Evolutionary conservation across 192 early-diverging fungal species (phyloP).

Genomic region (Coemansia sp.): DNA sequence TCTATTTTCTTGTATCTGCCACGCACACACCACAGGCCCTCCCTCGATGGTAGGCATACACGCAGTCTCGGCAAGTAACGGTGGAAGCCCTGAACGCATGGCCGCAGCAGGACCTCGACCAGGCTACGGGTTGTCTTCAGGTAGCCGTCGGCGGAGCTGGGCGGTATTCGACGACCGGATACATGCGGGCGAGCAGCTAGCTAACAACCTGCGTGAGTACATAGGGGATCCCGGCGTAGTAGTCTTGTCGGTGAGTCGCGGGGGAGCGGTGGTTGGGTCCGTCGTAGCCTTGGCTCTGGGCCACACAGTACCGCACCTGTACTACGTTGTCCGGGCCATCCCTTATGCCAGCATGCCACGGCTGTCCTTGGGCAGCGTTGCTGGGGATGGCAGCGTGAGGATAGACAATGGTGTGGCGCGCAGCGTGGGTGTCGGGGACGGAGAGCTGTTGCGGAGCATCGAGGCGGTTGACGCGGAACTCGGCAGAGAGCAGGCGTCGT

Average conservation of each 20-base stretch:
- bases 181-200: conserved; percentile 42
- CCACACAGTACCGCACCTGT: conserved; percentile 18
- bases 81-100: background rate
- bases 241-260: conserved; percentile 47
- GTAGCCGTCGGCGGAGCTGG: background rate
- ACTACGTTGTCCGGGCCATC: conserved; percentile 40
- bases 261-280: conserved; percentile 46
- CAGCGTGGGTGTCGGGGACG: conserved; percentile 23
- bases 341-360: conserved; percentile 36
- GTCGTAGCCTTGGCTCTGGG: conserved; percentile 29
- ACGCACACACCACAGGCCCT: background rate
- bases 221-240: conserved; percentile 15
- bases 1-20: background rate
- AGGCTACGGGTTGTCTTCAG: conserved; percentile 1
- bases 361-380: conserved; percentile 50
- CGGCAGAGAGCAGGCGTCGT: conserved; percentile 24
- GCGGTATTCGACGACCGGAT: conserved; percentile 41
- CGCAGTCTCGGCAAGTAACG: background rate
- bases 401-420: conserved; percentile 38
- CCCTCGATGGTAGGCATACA: conserved; percentile 3
- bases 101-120: background rate
- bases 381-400: conserved; percentile 47
- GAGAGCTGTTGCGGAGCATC: conserved; percentile 11
- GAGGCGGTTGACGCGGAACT: conserved; percentile 16
- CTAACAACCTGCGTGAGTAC: conserved; percentile 32